phyloP scores from a whole-genome alignment of 441 rosid species.

The Gossypium davidsonii region DNA sequence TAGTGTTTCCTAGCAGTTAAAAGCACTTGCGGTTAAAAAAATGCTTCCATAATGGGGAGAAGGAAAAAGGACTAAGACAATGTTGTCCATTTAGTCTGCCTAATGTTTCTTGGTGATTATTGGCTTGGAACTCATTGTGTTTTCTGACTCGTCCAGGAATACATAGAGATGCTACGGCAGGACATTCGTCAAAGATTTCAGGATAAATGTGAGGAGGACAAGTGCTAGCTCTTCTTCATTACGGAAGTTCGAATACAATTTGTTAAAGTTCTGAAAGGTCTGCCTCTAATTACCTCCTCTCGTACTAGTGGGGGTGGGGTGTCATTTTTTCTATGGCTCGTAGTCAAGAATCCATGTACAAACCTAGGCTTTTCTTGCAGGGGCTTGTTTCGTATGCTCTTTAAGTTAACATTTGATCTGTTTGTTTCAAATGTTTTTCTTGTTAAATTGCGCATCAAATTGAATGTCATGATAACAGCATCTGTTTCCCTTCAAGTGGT shows the following conservation, averaged over 20 bases:
- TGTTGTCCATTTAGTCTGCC: background rate
- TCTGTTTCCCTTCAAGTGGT: background rate
- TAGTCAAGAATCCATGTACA: constrained; percentile 20
- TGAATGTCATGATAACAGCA: background rate
- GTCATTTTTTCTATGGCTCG: background rate
- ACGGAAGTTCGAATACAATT: background rate
- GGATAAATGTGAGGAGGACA: constrained; percentile 25
- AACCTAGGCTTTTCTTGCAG: constrained; percentile 17
- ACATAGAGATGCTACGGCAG: constrained; percentile 47
- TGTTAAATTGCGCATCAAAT: background rate
- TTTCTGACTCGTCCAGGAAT: constrained; percentile 44
- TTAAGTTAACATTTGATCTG: background rate
- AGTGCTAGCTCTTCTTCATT: constrained; percentile 4
- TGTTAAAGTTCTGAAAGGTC: background rate
- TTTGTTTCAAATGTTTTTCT: background rate
- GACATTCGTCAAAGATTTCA: constrained; percentile 35
- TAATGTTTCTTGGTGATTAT: background rate
- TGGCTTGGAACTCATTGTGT: background rate
- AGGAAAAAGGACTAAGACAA: background rate
- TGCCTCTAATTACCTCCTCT: background rate
- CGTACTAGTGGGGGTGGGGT: background rate
- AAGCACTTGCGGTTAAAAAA: background rate
- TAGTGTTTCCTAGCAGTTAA: background rate
- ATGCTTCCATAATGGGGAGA: background rate
- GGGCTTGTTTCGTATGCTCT: constrained; percentile 9